Evolutionary conservation across 805 yeast genomes (phyloP), one percentile per base, ranked within the genome.

Genomic region (Candida coleopterorum): DNA sequence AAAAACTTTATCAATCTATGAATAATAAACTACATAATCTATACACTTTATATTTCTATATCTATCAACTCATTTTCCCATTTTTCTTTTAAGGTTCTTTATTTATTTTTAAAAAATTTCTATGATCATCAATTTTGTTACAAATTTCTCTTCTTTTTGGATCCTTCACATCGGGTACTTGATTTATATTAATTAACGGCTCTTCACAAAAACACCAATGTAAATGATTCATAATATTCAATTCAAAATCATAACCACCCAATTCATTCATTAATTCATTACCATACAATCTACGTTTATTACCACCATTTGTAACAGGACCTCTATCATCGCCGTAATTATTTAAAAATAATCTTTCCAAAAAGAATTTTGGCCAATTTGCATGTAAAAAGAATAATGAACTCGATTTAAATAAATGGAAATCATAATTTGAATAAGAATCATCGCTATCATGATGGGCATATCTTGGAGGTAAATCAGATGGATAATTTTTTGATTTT

Each of bases 341-440:
- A 2, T 22, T 15, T 12, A 53, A 30, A 36, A 58, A 59, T 50
- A 61, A 44, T 28, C 57, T 58, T 6, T 36, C 38, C 4, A 60
- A 29, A 22, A 49, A 43, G 29, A 34, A 55, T 35, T 61, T 61
- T 16, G 66, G 67, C 67, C 67, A 61, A 44, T 62, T 62, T 34
- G 67, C 67, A 43, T 62, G 68, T 34, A 62, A 41, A 39, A 62
- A 59, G 48, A 56, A 47, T 28, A 61, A 43, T 15, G 46, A 45
- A 10, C 56, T 52, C 9, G 55, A 46, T 40, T 47, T 49, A 43
- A 49, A 61, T 27, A 41, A 45, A 46, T 61, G 66, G 43, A 44
- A 57, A 18, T 52, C 42, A 44, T 60, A 61, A 42, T 61, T 60
- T 39, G 41, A 43, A 27, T 45, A 43, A 3, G 37, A 39, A 5